These are phyloP conservation scores for Tricholoma furcatifolium DNA, from an alignment of 768 basidiomycete species.

Conservation along the genomic window DNA sequence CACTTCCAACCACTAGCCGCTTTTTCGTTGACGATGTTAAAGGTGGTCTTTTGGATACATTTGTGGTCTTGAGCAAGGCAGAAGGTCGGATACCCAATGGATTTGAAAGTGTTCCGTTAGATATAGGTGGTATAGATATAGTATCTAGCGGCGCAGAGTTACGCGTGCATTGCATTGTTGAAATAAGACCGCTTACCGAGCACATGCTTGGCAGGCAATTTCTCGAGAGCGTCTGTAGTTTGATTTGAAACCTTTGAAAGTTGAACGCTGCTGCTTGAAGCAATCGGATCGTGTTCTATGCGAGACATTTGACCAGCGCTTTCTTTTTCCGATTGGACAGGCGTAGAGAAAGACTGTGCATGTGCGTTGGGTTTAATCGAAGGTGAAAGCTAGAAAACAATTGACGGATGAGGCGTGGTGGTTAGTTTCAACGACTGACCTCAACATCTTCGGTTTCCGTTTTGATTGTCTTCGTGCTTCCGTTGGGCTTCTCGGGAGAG, in stretches of 20 bases:
- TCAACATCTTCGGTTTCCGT: background rate
- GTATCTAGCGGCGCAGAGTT: constrained; percentile 33
- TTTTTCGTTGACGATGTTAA: constrained; percentile 28
- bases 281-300: constrained; percentile 26
- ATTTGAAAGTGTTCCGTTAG: constrained; percentile 46
- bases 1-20: constrained; percentile 44
- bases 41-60: constrained; percentile 20
- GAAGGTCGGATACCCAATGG: constrained; percentile 57
- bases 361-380: background rate
- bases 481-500: background rate
- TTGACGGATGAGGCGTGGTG: background rate
- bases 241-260: constrained; percentile 13
- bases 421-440: constrained; percentile 5
- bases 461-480: background rate
- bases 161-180: background rate
- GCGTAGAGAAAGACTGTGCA: background rate
- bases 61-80: constrained; percentile 18
- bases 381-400: background rate
- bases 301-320: background rate
- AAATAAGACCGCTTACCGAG: background rate
- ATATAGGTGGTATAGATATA: constrained; percentile 36
- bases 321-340: background rate
- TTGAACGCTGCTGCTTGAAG: constrained; percentile 36
- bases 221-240: constrained; percentile 14
- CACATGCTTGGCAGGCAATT: constrained; percentile 10